Percentiles rank a stretch among this genome's conserved stretches.
Conservation (phyloP, 495 filamentous ascomycete species). For the Aspergillus homomorphus region DNA sequence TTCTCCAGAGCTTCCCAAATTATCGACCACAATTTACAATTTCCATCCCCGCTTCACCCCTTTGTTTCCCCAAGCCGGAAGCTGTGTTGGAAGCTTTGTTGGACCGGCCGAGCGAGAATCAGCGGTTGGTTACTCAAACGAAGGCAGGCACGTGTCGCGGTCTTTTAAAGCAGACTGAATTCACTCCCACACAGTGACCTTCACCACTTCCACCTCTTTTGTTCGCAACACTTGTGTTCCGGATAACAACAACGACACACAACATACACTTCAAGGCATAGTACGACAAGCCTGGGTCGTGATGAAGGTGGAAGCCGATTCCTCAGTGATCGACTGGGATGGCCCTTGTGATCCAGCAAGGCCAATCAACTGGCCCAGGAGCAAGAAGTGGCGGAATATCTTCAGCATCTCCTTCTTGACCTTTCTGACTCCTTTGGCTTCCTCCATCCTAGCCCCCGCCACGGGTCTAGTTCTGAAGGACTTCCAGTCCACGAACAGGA, state of each 20-base stretch:
- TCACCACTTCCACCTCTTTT: no score
- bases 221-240: not conserved
- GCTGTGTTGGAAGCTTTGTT: not conserved
- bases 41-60: no score
- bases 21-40: no score
- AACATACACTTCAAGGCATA: not conserved
- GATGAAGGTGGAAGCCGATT: not conserved
- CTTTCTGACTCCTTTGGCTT: slow-evolving; percentile 2
- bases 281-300: not conserved
- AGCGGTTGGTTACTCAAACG: not conserved
- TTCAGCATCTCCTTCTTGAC: not conserved
- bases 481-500: not conserved
- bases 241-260: not conserved
- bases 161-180: not conserved
- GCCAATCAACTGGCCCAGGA: slow-evolving; percentile 1
- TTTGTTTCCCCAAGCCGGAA: not conserved
- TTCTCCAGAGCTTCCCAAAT: no score
- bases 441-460: not conserved
- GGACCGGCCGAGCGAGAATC: no score
- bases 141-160: not conserved
- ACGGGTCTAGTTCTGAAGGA: not conserved
- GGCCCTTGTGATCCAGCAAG: not conserved
- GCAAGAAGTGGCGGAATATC: slow-evolving; percentile 1
- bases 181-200: not conserved
- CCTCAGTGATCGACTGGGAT: not conserved